Evolutionary conservation across 768 basidiomycete species (phyloP).

Genomic region (Russula sp.): DNA sequence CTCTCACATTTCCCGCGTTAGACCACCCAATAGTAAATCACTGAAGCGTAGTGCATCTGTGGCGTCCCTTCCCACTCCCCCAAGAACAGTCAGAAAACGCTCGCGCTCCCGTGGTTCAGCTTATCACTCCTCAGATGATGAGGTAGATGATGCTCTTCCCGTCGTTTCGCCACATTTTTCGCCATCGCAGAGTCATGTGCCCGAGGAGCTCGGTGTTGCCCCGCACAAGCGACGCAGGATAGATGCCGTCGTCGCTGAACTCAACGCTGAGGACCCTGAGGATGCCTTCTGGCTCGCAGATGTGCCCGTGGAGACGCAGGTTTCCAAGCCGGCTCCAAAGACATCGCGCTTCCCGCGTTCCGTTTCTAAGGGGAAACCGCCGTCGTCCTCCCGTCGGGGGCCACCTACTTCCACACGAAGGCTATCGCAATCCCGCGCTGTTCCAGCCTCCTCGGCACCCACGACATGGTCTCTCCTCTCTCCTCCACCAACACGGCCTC

Average conservation of each 20-base stretch:
- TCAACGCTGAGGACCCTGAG: constrained; percentile 27
- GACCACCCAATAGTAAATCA: constrained; percentile 17
- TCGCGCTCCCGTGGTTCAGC: constrained; percentile 29
- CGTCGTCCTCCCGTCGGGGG: constrained; percentile 23
- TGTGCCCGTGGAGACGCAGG: constrained; percentile 7
- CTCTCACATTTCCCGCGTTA: constrained; percentile 9
- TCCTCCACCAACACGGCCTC: constrained; percentile 28
- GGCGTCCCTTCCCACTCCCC: constrained; percentile 30
- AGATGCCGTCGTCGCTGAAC: constrained; percentile 28
- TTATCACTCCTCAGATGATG: constrained; percentile 29
- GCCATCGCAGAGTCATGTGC: constrained; percentile 16
- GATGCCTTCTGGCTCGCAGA: constrained; percentile 29
- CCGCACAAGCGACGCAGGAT: constrained; percentile 28
- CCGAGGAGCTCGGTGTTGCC: constrained; percentile 2
- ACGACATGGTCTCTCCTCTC: constrained; percentile 29
- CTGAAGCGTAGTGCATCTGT: constrained; percentile 31
- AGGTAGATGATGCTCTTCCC: constrained; percentile 24
- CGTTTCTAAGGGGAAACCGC: constrained; percentile 16
- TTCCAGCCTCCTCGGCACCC: constrained; percentile 15
- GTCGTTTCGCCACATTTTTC: constrained; percentile 26
- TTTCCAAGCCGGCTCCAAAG: constrained; percentile 18
- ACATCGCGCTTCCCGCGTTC: constrained; percentile 18
- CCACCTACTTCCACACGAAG: constrained; percentile 24
- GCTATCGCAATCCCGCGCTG: constrained; percentile 28
- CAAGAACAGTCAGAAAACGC: constrained; percentile 29